A percentile compares a stretch with the other conserved stretches of the same genome.
phyloP scores from a whole-genome alignment of 805 yeast genomes.

The Torulaspora microellipsoides region DNA sequence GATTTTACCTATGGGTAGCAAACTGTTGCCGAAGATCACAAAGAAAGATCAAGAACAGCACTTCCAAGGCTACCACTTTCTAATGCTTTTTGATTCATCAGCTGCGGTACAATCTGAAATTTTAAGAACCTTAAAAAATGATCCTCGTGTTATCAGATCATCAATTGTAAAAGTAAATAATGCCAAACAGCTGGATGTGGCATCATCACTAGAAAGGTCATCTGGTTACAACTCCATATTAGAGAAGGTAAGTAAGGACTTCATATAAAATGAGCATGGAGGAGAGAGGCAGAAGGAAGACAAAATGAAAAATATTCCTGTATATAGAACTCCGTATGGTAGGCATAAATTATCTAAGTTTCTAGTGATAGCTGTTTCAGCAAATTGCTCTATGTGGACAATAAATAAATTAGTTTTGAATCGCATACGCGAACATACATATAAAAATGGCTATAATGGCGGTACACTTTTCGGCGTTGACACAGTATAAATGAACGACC shows the following conservation, averaged over 20 bases:
- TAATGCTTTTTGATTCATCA: conserved; percentile 82
- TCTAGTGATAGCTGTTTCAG: too few relatives aligned
- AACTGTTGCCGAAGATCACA: conserved; percentile 73
- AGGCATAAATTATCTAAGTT: too few relatives aligned
- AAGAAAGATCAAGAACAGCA: conserved; percentile 84
- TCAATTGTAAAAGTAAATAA: conserved; percentile 62
- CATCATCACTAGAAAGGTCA: conserved; percentile 51
- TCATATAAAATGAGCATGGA: conserved; percentile 2
- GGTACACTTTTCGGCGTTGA: too few relatives aligned
- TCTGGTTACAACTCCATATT: conserved; percentile 28
- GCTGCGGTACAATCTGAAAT: conserved; percentile 84
- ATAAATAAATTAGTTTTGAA: too few relatives aligned
- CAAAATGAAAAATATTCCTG: background rate
- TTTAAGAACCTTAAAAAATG: conserved; percentile 70
- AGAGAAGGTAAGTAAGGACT: conserved; percentile 18
- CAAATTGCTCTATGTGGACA: too few relatives aligned
- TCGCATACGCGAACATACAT: too few relatives aligned
- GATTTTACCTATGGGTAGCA: conserved; percentile 72
- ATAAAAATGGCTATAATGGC: too few relatives aligned
- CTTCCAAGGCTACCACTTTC: conserved; percentile 84
- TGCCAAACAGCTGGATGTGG: conserved; percentile 48
- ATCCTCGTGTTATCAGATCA: conserved; percentile 86
- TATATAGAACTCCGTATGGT: background rate
- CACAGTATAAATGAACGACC: too few relatives aligned
- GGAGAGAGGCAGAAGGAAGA: background rate